These are phyloP conservation scores for Neoboletus magnificus DNA, from an alignment of 768 basidiomycete species.

Conservation along the genomic window DNA sequence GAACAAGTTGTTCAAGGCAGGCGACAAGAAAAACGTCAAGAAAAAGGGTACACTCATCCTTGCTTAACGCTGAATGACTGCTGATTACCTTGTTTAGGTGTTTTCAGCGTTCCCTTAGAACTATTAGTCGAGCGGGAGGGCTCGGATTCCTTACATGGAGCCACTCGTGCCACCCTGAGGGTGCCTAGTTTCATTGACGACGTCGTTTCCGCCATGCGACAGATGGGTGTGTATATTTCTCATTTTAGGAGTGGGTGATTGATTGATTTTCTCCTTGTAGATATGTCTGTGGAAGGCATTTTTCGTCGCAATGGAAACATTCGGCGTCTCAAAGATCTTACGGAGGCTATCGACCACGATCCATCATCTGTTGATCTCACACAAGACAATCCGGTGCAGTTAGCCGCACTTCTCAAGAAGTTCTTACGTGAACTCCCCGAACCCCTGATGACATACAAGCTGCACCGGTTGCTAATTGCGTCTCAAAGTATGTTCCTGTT, in stretches of 20 bases:
- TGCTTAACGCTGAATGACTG: constrained; percentile 1
- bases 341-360: constrained; percentile 94
- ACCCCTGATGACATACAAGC: constrained; percentile 90
- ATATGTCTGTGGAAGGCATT: constrained; percentile 98
- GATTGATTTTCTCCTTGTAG: constrained; percentile 39
- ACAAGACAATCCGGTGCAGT: constrained; percentile 93
- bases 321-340: constrained; percentile 83
- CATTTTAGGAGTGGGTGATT: not conserved
- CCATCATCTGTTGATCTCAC: constrained; percentile 86
- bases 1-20: constrained; percentile 91
- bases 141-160: constrained; percentile 90
- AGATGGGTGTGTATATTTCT: constrained; percentile 75
- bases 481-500: constrained; percentile 68
- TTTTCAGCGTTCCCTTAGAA: constrained; percentile 92
- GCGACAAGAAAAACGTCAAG: constrained; percentile 87
- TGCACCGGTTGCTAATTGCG: constrained; percentile 84
- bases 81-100: constrained; percentile 49
- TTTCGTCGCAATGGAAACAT: constrained; percentile 99
- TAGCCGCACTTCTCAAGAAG: constrained; percentile 95
- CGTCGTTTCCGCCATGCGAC: constrained; percentile 95
- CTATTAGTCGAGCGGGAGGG: constrained; percentile 91
- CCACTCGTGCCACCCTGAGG: constrained; percentile 76
- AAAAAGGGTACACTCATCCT: constrained; percentile 65
- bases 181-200: constrained; percentile 99
- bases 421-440: constrained; percentile 96